These are phyloP conservation scores for Linnemannia schmuckeri DNA, from an alignment of 192 early-diverging fungal species.

Conservation along the genomic window DNA sequence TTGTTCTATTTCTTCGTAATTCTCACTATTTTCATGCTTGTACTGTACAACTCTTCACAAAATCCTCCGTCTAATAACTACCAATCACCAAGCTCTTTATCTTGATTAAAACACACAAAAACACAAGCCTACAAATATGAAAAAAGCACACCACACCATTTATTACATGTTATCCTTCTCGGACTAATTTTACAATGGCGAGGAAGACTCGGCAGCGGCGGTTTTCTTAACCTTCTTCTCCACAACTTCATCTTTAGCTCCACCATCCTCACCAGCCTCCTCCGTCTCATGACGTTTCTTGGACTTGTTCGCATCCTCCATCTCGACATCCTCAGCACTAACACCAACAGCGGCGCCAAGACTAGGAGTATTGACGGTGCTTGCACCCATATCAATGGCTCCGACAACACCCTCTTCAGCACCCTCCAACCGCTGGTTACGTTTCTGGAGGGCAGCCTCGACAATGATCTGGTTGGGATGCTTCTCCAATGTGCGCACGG, in stretches of 20 bases:
- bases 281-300: conserved; percentile 1
- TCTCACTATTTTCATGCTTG: neutral
- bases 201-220: neutral
- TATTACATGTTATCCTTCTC: neutral
- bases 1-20: neutral
- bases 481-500: conserved; percentile 26
- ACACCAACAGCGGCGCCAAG: neutral
- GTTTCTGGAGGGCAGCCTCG: conserved; percentile 37
- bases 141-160: neutral
- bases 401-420: conserved; percentile 34
- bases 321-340: neutral
- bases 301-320: neutral
- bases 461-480: conserved; percentile 35
- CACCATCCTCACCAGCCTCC: neutral
- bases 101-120: neutral
- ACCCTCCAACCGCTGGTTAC: conserved; percentile 40
- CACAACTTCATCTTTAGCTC: neutral
- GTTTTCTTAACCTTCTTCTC: conserved; percentile 5
- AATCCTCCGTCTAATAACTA: too few relatives aligned
- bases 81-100: neutral
- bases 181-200: neutral
- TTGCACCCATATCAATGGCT: conserved; percentile 9
- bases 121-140: neutral
- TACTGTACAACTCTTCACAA: too few relatives aligned
- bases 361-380: neutral